phyloP scores from a whole-genome alignment of 371 early-diverging fungal genomes.

The Mycotypha africana region DNA sequence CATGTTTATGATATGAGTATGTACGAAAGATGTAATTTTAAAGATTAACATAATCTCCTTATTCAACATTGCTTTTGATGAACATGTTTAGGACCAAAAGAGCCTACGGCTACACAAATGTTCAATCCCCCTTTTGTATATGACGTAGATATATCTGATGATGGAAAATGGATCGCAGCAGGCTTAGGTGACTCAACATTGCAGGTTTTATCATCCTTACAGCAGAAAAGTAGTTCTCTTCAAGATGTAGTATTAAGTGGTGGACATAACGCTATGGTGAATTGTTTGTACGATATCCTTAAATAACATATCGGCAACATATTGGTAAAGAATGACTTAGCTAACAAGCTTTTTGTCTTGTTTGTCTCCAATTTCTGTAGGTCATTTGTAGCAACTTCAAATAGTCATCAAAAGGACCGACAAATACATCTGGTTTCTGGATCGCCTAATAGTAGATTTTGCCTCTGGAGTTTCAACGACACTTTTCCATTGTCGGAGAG shows the following conservation, averaged over 20 bases:
- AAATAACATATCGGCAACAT: not conserved
- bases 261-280: conserved; percentile 34
- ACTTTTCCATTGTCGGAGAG: too few relatives aligned
- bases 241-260: conserved; percentile 16
- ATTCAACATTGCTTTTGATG: not conserved
- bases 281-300: conserved; percentile 27
- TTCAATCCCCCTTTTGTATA: conserved; percentile 50
- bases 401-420: not conserved
- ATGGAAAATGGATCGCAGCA: conserved; percentile 37
- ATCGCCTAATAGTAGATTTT: conserved; percentile 16
- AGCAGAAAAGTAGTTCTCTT: conserved; percentile 7
- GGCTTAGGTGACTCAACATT: conserved; percentile 39
- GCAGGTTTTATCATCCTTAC: conserved; percentile 18
- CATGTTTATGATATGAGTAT: conserved; percentile 30
- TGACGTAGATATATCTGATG: conserved; percentile 15
- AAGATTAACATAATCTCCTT: not conserved
- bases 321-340: too few relatives aligned
- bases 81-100: conserved; percentile 16
- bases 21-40: not conserved
- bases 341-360: too few relatives aligned
- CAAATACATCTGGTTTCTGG: conserved; percentile 14
- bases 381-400: conserved; percentile 6
- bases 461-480: conserved; percentile 18
- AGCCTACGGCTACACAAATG: conserved; percentile 32
- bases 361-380: not conserved